These are phyloP conservation scores for Plasmodium fragile DNA, from an alignment of 169 alveolate species.

Conservation along the genomic window DNA sequence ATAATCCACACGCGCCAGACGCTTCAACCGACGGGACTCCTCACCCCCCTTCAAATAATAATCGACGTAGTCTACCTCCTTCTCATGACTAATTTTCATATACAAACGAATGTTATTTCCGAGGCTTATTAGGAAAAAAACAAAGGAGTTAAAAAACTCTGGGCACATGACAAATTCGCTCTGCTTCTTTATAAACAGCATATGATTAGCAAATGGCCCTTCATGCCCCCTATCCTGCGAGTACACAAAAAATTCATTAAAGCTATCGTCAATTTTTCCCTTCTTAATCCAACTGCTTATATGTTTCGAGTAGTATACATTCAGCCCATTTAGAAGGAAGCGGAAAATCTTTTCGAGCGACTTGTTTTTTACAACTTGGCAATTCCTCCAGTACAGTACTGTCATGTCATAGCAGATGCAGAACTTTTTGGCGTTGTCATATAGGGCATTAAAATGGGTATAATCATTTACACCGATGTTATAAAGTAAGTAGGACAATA, in stretches of 20 bases:
- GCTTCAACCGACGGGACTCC: background rate
- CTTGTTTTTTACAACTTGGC: slow-evolving; percentile 43
- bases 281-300: slow-evolving; percentile 72
- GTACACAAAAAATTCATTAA: slow-evolving; percentile 73
- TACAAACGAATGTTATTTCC: slow-evolving; percentile 67
- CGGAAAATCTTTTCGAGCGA: slow-evolving; percentile 64
- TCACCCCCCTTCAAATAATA: slow-evolving; percentile 35
- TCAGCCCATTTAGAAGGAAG: slow-evolving; percentile 45
- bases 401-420: slow-evolving; percentile 68
- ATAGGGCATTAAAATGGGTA: slow-evolving; percentile 26
- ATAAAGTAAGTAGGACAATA: slow-evolving; percentile 64
- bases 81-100: slow-evolving; percentile 70
- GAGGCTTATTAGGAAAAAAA: slow-evolving; percentile 47
- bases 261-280: slow-evolving; percentile 55
- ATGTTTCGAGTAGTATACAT: slow-evolving; percentile 67
- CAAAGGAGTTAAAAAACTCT: slow-evolving; percentile 69
- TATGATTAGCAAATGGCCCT: background rate
- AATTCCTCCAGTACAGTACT: slow-evolving; percentile 64
- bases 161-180: slow-evolving; percentile 65
- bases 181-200: slow-evolving; percentile 32
- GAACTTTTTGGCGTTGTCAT: slow-evolving; percentile 74
- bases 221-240: slow-evolving; percentile 9
- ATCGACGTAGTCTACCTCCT: slow-evolving; percentile 50
- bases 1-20: background rate
- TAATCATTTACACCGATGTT: slow-evolving; percentile 41